Conservation (phyloP, 768 basidiomycete species). For the Suillus paluster region DNA sequence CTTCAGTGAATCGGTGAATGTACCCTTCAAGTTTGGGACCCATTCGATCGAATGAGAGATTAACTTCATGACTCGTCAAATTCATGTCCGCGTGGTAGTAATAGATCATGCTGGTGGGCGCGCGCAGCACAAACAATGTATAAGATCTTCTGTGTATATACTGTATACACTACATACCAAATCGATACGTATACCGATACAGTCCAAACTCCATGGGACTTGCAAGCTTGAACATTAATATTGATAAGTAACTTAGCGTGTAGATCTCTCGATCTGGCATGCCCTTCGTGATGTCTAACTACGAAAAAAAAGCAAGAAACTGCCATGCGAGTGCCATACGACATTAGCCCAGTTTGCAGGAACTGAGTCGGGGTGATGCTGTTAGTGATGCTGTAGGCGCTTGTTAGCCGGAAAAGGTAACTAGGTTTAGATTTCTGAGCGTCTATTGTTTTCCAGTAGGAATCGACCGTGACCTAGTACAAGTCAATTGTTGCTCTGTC, state of each 20-base stretch:
- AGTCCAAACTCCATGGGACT: not conserved
- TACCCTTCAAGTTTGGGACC: not conserved
- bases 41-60: not conserved
- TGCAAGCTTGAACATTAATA: no score
- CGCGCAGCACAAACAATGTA: not conserved
- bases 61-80: not conserved
- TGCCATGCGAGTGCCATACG: not conserved
- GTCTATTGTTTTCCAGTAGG: not conserved
- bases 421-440: not conserved
- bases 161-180: not conserved
- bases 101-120: not conserved
- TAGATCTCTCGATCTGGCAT: not conserved
- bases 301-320: not conserved
- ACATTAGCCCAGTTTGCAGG: not conserved
- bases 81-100: conserved; percentile 4
- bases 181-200: not conserved
- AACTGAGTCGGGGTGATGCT: not conserved
- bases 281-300: not conserved
- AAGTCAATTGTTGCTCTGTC: not conserved
- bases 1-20: not conserved
- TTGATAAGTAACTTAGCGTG: not conserved
- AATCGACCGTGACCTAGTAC: no score
- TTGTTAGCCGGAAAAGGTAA: conserved; percentile 4
- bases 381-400: not conserved
- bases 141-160: not conserved